Evolutionary conservation across 495 filamentous ascomycete genomes (phyloP).

Genomic region (Neurospora tetrasperma): DNA sequence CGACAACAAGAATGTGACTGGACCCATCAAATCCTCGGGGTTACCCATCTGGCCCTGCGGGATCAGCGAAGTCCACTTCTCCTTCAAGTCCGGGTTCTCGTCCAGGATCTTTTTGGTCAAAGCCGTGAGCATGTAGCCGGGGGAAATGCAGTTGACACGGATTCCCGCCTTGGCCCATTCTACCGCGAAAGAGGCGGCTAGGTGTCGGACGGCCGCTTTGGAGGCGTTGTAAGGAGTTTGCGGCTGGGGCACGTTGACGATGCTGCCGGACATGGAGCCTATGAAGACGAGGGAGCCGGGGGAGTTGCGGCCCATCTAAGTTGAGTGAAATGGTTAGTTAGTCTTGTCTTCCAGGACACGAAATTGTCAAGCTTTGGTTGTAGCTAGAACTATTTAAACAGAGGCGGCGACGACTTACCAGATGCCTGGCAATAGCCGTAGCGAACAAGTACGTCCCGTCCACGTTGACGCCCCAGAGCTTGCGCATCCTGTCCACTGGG

Average conservation of each 20-base stretch:
- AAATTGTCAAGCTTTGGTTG: too few species aligned
- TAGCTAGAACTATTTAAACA: too few species aligned
- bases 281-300: constrained; percentile 88
- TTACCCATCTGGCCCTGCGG: constrained; percentile 87
- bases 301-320: constrained; percentile 57
- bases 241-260: constrained; percentile 91
- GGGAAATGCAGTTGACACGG: constrained; percentile 83
- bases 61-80: constrained; percentile 84
- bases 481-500: constrained; percentile 77
- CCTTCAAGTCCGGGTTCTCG: constrained; percentile 77
- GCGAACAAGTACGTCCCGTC: constrained; percentile 91
- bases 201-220: constrained; percentile 80
- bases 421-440: constrained; percentile 70
- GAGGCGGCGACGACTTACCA: constrained; percentile 20
- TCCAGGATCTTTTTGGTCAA: constrained; percentile 93
- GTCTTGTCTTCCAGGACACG: too few species aligned
- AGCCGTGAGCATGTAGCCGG: constrained; percentile 91
- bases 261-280: constrained; percentile 83
- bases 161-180: constrained; percentile 82
- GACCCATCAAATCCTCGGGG: constrained; percentile 86
- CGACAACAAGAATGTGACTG: constrained; percentile 80
- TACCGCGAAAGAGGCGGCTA: constrained; percentile 70
- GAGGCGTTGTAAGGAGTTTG: constrained; percentile 86
- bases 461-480: constrained; percentile 90
- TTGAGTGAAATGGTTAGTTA: too few species aligned